These are phyloP conservation scores for Ammopiptanthus mongolicus DNA, from an alignment of 306 rosid genomes.

Conservation along the genomic window DNA sequence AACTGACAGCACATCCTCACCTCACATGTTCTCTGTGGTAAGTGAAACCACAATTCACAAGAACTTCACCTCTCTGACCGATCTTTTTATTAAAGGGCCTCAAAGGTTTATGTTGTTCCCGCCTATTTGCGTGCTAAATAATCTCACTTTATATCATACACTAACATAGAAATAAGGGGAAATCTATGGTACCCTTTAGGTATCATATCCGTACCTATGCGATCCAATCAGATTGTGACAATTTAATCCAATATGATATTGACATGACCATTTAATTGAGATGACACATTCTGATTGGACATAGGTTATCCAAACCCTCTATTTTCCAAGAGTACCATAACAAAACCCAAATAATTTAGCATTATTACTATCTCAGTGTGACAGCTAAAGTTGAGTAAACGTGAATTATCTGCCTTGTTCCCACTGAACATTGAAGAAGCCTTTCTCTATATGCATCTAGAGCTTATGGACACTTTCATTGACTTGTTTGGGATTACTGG, in stretches of 20 bases:
- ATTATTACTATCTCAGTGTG: not conserved
- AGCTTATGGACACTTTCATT: slow-evolving; percentile 42
- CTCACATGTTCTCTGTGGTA: slow-evolving; percentile 60
- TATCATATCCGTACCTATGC: too few species aligned
- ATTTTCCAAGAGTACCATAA: too few species aligned
- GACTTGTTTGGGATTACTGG: slow-evolving; percentile 37
- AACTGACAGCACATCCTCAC: slow-evolving; percentile 46
- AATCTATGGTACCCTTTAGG: too few species aligned
- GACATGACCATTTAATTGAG: too few species aligned
- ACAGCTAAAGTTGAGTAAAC: slow-evolving; percentile 31
- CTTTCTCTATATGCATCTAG: slow-evolving; percentile 50
- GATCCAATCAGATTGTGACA: too few species aligned
- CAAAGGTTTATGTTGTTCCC: not conserved
- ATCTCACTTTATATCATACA: slow-evolving; percentile 1
- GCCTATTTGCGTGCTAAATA: slow-evolving; percentile 10
- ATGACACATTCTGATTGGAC: too few species aligned
- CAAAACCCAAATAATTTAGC: too few species aligned
- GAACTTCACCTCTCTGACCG: slow-evolving; percentile 23
- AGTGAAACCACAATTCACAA: slow-evolving; percentile 24
- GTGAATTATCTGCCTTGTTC: slow-evolving; percentile 39
- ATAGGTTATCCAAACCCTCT: too few species aligned
- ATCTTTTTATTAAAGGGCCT: not conserved
- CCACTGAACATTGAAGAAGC: slow-evolving; percentile 44
- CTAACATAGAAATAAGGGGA: not conserved
- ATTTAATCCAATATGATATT: too few species aligned